Evolutionary conservation across 495 filamentous ascomycete genomes (phyloP).

Genomic region (Penicillium cinerascens): DNA sequence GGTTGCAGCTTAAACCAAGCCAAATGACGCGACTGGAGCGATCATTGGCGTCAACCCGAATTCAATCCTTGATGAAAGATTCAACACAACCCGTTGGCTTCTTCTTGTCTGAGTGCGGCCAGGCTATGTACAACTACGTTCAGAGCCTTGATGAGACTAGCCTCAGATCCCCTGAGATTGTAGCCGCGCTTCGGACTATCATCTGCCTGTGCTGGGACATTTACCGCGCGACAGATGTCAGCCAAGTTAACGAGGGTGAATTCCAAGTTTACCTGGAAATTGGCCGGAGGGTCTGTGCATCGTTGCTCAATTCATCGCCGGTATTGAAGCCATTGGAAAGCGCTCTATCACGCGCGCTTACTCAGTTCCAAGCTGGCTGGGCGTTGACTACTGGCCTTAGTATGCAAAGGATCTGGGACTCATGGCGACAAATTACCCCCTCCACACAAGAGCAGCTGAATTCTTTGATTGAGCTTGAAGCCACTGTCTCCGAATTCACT

Average conservation of each 20-base stretch:
- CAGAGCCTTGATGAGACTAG: slow-evolving; percentile 29
- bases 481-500: slow-evolving; percentile 73
- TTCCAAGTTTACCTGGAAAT: slow-evolving; percentile 55
- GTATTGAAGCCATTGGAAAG: slow-evolving; percentile 31
- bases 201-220: slow-evolving; percentile 59
- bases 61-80: slow-evolving; percentile 60
- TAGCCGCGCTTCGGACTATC: slow-evolving; percentile 39
- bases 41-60: slow-evolving; percentile 55
- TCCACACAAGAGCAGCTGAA: slow-evolving; percentile 47
- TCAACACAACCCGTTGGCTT: slow-evolving; percentile 54
- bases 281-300: slow-evolving; percentile 35
- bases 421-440: slow-evolving; percentile 63
- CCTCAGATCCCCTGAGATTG: slow-evolving; percentile 24
- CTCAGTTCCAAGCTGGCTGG: slow-evolving; percentile 47
- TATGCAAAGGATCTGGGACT: slow-evolving; percentile 82
- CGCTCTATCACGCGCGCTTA: slow-evolving; percentile 38
- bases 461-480: slow-evolving; percentile 57
- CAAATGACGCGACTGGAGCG: slow-evolving; percentile 67
- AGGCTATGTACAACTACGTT: slow-evolving; percentile 39
- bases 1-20: slow-evolving; percentile 49
- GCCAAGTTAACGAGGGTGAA: slow-evolving; percentile 49
- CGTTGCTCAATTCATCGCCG: slow-evolving; percentile 23
- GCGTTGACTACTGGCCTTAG: slow-evolving; percentile 69
- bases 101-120: slow-evolving; percentile 44
- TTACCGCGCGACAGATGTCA: slow-evolving; percentile 40